phyloP scores from a whole-genome alignment of 345 rosid genomes.

The Citrus reticulata region DNA sequence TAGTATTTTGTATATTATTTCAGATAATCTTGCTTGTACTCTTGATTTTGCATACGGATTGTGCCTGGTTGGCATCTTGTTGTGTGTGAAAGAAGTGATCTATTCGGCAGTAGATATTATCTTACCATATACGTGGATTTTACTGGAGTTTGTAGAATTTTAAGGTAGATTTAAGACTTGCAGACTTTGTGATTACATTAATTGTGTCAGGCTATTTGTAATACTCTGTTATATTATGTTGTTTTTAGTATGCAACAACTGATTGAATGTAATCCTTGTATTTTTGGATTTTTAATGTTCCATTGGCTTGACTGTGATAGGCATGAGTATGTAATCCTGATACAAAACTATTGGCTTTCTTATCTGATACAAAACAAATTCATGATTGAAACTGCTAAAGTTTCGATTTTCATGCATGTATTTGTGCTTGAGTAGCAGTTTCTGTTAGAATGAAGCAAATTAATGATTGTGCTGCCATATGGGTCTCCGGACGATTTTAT shows the following conservation, averaged over 20 bases:
- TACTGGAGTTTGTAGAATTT: not conserved
- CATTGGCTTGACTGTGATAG: too few relatives aligned
- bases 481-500: not conserved
- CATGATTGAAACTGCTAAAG: not conserved
- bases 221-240: not conserved
- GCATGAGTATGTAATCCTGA: not conserved
- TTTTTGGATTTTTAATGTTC: not conserved
- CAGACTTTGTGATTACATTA: not conserved
- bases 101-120: not conserved
- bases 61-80: not conserved
- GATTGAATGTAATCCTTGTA: not conserved
- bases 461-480: not conserved
- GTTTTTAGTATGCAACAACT: not conserved
- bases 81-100: not conserved
- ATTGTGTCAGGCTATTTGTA: not conserved
- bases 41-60: not conserved
- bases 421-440: not conserved
- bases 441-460: not conserved
- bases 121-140: not conserved
- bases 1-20: not conserved
- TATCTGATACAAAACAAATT: not conserved
- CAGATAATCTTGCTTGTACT: not conserved
- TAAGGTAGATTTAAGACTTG: not conserved
- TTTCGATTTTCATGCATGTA: not conserved
- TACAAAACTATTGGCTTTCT: not conserved